Evolutionary conservation across 257 asterid species (phyloP), one percentile per base, ranked within the genome.

Genomic region (Solanum habrochaites): DNA sequence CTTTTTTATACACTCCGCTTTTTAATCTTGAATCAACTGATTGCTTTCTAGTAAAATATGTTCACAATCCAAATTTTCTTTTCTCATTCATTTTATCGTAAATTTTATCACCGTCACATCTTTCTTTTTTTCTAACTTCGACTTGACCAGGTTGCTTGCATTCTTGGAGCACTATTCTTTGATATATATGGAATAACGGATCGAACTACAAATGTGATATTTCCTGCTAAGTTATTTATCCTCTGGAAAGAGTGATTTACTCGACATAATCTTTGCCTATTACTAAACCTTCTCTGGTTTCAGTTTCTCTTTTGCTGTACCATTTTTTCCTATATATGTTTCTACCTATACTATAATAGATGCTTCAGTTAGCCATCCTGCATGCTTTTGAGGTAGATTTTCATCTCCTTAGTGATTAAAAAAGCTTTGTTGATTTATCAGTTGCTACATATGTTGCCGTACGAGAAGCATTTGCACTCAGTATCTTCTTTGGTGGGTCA

Each of bases 401-500:
- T 37, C 84, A 62, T 88, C 71, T 12, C 23, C 60, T 43, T 67
- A 49, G n/a, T 78, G 47, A 16, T 39, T 39, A 62, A 49, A 70
- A 32, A 45, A 69, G n/a, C 82, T 67, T 75, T 45, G 14, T 88
- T 91, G 64, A 71, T 91, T 67, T 91, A 70, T 85, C 92, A 97
- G 99, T 89, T 97, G 92, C 99, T 99, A 18, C 99, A 97, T 90
- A 97, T 97, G 99, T 87, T 97, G 91, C 98, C 99, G 49, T 94
- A 98, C 69, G 94, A 91, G 98, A 93, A 93, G 99, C 35, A 67
- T 97, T 97, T 90, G 98, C 98, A 83, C 98, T 88, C 98, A 4
- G 6, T 35, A 35, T 35, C 5, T 35, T 5, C 37, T 35, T 35
- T n/a, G n/a, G n/a, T n/a, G n/a, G 37, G 37, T 37, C 7, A 37